Conservation (phyloP, 371 early-diverging fungal species). For the Fennellomyces sp. region DNA sequence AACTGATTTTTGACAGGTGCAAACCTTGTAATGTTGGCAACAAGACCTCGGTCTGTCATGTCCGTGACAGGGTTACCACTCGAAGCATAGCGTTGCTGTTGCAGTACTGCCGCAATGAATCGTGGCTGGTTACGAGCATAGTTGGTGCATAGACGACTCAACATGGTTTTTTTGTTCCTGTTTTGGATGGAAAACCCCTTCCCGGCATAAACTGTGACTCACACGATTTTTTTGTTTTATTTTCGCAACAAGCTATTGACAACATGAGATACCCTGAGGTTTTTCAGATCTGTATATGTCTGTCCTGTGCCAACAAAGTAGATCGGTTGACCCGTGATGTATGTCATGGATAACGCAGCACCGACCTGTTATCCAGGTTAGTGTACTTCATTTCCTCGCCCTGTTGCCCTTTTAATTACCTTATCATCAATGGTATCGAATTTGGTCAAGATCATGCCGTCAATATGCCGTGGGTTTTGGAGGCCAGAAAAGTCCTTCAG, state of each 20-base stretch:
- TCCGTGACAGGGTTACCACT: constrained; percentile 36
- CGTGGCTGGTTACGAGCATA: neutral
- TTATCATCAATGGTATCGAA: constrained; percentile 99
- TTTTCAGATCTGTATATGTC: constrained; percentile 96
- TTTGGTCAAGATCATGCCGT: constrained; percentile 98
- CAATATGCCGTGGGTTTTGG: constrained; percentile 88
- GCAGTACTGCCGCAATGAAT: neutral
- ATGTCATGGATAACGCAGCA: constrained; percentile 97
- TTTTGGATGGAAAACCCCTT: no score
- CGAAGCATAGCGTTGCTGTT: neutral
- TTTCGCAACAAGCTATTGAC: constrained; percentile 80
- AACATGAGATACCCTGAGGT: constrained; percentile 85
- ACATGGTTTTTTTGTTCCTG: neutral
- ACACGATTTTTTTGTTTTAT: constrained; percentile 24
- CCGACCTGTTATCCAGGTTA: constrained; percentile 81
- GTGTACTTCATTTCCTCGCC: no score
- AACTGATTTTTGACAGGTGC: neutral
- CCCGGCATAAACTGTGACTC: no score
- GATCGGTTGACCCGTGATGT: constrained; percentile 96
- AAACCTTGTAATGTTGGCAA: constrained; percentile 41
- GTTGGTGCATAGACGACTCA: neutral
- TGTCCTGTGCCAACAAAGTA: constrained; percentile 99
- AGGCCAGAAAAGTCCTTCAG: constrained; percentile 86
- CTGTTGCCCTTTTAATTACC: constrained; percentile 41
- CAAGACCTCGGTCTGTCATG: constrained; percentile 38